These are phyloP conservation scores for Microcyclosporella mali DNA, from an alignment of 2,329 filamentous ascomycete genomes.

Conservation along the genomic window DNA sequence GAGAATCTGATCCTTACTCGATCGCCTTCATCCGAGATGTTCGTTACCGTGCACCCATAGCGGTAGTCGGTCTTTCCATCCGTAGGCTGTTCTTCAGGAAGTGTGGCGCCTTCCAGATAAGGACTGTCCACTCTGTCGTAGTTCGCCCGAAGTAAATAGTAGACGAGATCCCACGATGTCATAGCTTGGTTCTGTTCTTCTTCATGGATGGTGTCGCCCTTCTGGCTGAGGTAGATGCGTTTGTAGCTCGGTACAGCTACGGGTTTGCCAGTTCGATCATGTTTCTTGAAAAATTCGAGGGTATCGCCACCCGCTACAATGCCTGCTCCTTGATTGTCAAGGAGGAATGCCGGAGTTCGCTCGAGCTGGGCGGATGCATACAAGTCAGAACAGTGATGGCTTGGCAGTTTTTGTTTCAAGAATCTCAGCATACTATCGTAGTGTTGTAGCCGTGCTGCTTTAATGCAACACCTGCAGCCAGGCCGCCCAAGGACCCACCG, in stretches of 20 bases:
- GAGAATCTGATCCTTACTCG: conserved; percentile 26
- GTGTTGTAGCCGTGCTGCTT: conserved; percentile 27
- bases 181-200: conserved; percentile 38
- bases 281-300: conserved; percentile 38
- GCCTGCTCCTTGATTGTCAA: conserved; percentile 44
- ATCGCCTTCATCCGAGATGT: conserved; percentile 23
- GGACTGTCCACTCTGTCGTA: conserved; percentile 36
- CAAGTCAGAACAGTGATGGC: neutral
- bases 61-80: conserved; percentile 26
- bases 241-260: conserved; percentile 24
- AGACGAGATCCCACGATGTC: conserved; percentile 44
- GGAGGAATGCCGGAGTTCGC: conserved; percentile 35
- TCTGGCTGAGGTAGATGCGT: conserved; percentile 23
- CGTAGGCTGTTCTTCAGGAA: conserved; percentile 13
- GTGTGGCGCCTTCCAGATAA: conserved; percentile 25
- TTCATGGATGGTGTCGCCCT: conserved; percentile 24
- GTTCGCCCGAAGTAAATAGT: conserved; percentile 42
- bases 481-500: conserved; percentile 27
- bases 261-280: conserved; percentile 35
- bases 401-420: neutral
- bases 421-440: conserved; percentile 7
- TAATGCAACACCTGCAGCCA: conserved; percentile 25
- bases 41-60: conserved; percentile 29
- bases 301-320: conserved; percentile 43
- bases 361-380: conserved; percentile 30